Base-by-base conservation (phyloP, 2,329 filamentous ascomycete species). In the Aspergillus sp. region DNA sequence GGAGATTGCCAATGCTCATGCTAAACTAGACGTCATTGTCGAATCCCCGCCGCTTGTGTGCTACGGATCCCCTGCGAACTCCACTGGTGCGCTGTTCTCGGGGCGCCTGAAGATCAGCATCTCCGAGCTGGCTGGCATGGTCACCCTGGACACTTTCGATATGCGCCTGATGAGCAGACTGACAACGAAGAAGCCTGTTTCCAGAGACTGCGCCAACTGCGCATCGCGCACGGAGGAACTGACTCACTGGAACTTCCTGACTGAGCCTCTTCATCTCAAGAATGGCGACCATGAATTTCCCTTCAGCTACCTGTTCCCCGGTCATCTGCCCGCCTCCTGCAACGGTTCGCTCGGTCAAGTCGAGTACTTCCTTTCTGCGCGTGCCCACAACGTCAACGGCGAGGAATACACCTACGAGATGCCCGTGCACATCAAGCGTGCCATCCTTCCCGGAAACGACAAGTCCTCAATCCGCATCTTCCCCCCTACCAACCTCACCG, bases 391-490 rank as follows among this genome's bases (percentile, higher is more conserved):
- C 10, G 80, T 87, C 38, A 84, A 83, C 55, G 84, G 83, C 61
- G 86, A 87, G 66, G 83, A 83, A 61, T 83, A 91, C 71, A 86
- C 83, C 67, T 85, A 91, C 70, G 84, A 86, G 63, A 86, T 87
- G 69, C 84, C 85, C 9, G 81, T 98, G 48, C 82, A 88, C 58
- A 85, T 98, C 67, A 89, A 89, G 79, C 91, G 94, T 63, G 90
- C 92, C 36, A 86, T 98, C 25, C 84, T 89, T 56, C 87, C 91
- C 2, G 90, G 92, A 52, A 83, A 85, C 56, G 92, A 96, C 63
- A 94, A 96, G 78, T 89, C 93, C 78, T 96, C 91, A 15, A 88
- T 97, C 64, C 91, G 94, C 71, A 91, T 98, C 72, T 99, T 99
- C 79, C 95, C 94, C 51, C 94, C 95, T 0, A 99, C 95, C 67